Conservation (phyloP, 306 rosid species). For the Vigna trinervia region DNA sequence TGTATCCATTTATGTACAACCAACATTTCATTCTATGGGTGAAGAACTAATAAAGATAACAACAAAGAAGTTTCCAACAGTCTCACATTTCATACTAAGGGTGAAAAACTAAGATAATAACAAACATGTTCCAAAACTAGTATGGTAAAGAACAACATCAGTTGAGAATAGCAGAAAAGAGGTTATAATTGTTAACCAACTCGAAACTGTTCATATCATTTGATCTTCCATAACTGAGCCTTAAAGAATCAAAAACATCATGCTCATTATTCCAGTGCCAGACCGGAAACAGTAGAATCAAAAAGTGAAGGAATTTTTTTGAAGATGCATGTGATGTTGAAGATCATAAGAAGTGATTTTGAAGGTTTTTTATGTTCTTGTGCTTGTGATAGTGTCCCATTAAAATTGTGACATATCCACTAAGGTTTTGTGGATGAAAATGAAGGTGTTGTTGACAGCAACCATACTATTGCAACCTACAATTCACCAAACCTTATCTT, state of each 20-base stretch:
- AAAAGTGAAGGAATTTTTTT: not conserved
- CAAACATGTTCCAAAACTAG: not conserved
- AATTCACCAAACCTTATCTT: slow-evolving; percentile 29
- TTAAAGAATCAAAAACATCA: not conserved
- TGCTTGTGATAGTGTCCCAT: not conserved
- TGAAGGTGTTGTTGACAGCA: slow-evolving; percentile 27
- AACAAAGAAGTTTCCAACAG: too few species aligned
- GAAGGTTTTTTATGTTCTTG: too few species aligned
- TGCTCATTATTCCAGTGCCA: not conserved
- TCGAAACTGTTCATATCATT: not conserved
- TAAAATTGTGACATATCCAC: not conserved
- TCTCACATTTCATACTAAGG: too few species aligned
- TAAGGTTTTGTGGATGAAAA: slow-evolving; percentile 26
- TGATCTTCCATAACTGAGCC: not conserved
- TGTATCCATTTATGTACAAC: not conserved
- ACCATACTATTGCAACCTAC: not conserved
- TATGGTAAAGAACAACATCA: not conserved
- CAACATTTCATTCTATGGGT: too few species aligned
- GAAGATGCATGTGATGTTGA: not conserved
- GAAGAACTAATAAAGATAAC: too few species aligned
- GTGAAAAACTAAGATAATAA: not conserved
- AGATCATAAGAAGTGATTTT: too few species aligned
- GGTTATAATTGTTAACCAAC: not conserved
- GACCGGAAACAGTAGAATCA: not conserved
- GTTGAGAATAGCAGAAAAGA: not conserved